Evolutionary conservation across 2,329 filamentous ascomycete species (phyloP).

Genomic region (Didymella arachidicola): DNA sequence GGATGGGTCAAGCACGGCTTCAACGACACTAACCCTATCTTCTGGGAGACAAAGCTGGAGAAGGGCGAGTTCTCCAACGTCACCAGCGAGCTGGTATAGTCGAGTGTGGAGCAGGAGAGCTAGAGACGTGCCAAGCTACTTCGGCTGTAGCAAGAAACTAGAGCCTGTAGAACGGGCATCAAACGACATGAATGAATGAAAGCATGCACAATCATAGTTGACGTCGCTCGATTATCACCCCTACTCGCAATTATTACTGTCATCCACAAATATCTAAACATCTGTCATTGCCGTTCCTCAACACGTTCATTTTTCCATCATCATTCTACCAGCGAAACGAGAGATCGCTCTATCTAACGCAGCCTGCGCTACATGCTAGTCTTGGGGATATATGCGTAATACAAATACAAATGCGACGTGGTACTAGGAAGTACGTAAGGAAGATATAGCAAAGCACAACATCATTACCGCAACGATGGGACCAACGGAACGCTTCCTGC

Average conservation of each 20-base stretch:
- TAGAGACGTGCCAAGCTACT: slow-evolving; percentile 5
- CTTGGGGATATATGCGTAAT: slow-evolving; percentile 20
- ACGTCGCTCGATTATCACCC: neutral
- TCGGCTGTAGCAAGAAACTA: neutral
- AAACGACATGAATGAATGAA: slow-evolving; percentile 24
- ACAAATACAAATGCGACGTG: slow-evolving; percentile 17
- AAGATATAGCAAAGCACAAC: neutral
- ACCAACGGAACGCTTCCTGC: slow-evolving; percentile 48
- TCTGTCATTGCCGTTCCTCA: neutral
- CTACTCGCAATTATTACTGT: neutral
- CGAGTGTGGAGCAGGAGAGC: neutral
- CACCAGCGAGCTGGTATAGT: slow-evolving; percentile 74
- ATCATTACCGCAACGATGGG: slow-evolving; percentile 29
- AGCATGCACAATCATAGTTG: slow-evolving; percentile 15
- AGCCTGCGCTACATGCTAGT: slow-evolving; percentile 8
- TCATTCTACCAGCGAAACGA: slow-evolving; percentile 10
- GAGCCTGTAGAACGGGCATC: slow-evolving; percentile 10
- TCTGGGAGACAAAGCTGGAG: slow-evolving; percentile 99
- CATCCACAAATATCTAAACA: neutral
- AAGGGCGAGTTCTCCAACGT: slow-evolving; percentile 99
- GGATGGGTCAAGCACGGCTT: slow-evolving; percentile 99
- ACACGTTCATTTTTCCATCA: neutral
- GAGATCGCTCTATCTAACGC: slow-evolving; percentile 5
- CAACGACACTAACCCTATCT: slow-evolving; percentile 97
- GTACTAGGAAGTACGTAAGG: slow-evolving; percentile 8